These are phyloP conservation scores for Podaxis sp. DNA, from an alignment of 768 basidiomycete genomes.

Conservation along the genomic window DNA sequence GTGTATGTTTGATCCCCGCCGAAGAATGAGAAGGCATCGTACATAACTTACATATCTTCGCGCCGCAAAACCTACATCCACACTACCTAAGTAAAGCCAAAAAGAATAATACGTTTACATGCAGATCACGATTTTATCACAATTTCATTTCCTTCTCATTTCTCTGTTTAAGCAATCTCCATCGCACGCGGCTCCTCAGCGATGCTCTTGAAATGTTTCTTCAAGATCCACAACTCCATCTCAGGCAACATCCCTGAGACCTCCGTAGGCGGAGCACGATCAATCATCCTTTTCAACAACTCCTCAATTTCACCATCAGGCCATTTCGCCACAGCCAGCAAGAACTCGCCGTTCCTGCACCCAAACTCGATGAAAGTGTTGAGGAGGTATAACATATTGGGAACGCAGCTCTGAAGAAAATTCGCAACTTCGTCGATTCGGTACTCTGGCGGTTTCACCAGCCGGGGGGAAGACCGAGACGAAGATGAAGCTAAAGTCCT, in stretches of 20 bases:
- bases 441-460: not conserved
- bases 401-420: conserved; percentile 7
- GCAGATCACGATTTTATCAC: not conserved
- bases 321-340: not conserved
- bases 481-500: no score
- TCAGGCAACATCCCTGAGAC: not conserved
- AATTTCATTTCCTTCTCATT: no score
- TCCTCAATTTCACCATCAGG: not conserved
- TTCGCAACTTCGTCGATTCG: not conserved
- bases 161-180: not conserved
- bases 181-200: not conserved
- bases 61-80: no score
- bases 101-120: not conserved
- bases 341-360: not conserved
- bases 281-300: conserved; percentile 1
- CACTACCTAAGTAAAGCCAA: not conserved
- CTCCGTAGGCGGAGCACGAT: not conserved
- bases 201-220: not conserved
- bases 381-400: conserved; percentile 6
- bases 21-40: no score
- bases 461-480: no score
- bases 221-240: not conserved
- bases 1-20: no score
- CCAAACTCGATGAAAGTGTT: conserved; percentile 7
- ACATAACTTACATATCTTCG: no score